Evolutionary conservation across 495 filamentous ascomycete genomes (phyloP), one percentile per base, ranked within the genome.

Genomic region (Xylaria telfairii): DNA sequence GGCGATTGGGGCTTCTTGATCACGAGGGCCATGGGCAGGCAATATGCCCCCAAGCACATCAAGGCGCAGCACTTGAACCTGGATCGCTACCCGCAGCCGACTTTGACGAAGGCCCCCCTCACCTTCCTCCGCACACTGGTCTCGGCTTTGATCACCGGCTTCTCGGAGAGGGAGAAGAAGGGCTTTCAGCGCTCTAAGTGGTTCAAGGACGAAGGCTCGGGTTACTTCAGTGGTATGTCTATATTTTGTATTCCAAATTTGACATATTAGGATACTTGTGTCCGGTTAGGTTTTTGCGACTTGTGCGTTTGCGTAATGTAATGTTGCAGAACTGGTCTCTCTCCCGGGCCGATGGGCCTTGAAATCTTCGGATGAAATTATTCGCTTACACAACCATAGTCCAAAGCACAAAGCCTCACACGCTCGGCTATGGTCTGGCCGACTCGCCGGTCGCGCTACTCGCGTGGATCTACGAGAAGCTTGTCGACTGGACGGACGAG

Each of bases 1-100:
- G 90, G 89, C 53, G 90, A 91, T 73, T 89, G 87, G 85, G 90
- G 90, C 51, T 87, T 78, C 65, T 78, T 83, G 72, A 87, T 91
- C 41, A 86, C 87, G 19, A 82, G 90, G 42, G 72, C 80, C 10
- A 82, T 92, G 32, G 85, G 83, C 7, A 71, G 78, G 19, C 73
- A 86, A 12, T 87, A 71, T 30, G 69, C 71, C 51, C 68, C 71
- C 6, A 15, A n/a, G 34, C 34, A 71, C 21, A 26, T 73, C 39
- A 70, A 70, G 56, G 71, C 71, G 26, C 68, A 70, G 46, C 71
- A 73, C 34, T 15, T 69, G 39, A 73, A 69, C 19, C 4, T 64
- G 3, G 51, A 66, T 7, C 10, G 24, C 30, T 66, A 63, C 26
- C 68, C 68, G 13, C 44, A 37, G 13, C 71, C 71, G 1, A 73